A percentile compares a stretch with the other conserved stretches of the same genome.
phyloP scores from a whole-genome alignment of 495 filamentous ascomycete genomes.

The Evansstolkia leycettana region DNA sequence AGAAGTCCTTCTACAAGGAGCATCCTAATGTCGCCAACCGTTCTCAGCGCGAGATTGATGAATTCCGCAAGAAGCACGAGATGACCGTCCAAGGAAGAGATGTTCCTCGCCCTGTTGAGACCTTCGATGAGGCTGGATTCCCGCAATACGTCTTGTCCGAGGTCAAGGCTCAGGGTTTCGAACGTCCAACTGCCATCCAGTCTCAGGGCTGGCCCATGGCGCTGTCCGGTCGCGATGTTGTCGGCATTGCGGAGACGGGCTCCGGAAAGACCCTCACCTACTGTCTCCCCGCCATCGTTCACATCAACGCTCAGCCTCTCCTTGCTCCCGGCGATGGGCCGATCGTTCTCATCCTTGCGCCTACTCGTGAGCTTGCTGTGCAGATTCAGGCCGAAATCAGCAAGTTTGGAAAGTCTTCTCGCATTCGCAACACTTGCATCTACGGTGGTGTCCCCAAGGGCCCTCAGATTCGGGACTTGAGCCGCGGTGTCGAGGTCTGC shows the following conservation, averaged over 20 bases:
- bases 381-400: conserved; percentile 99
- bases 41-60: conserved; percentile 66
- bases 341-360: conserved; percentile 89
- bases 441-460: conserved; percentile 98
- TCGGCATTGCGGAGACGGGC: conserved; percentile 98
- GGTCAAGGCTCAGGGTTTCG: conserved; percentile 94
- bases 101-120: conserved; percentile 86
- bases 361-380: conserved; percentile 93
- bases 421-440: conserved; percentile 97
- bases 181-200: conserved; percentile 86
- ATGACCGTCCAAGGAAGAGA: conserved; percentile 67
- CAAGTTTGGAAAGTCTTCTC: conserved; percentile 97
- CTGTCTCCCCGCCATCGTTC: conserved; percentile 95
- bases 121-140: conserved; percentile 95
- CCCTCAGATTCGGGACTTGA: conserved; percentile 86
- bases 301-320: conserved; percentile 98
- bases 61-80: conserved; percentile 68
- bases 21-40: conserved; percentile 64
- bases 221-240: conserved; percentile 92
- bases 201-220: conserved; percentile 99
- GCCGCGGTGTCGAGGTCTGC: conserved; percentile 90
- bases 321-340: conserved; percentile 94
- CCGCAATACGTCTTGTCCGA: conserved; percentile 94
- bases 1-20: conserved; percentile 99
- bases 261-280: conserved; percentile 98